phyloP scores from a whole-genome alignment of 192 early-diverging fungal species.

The Entrophospora sp. region DNA sequence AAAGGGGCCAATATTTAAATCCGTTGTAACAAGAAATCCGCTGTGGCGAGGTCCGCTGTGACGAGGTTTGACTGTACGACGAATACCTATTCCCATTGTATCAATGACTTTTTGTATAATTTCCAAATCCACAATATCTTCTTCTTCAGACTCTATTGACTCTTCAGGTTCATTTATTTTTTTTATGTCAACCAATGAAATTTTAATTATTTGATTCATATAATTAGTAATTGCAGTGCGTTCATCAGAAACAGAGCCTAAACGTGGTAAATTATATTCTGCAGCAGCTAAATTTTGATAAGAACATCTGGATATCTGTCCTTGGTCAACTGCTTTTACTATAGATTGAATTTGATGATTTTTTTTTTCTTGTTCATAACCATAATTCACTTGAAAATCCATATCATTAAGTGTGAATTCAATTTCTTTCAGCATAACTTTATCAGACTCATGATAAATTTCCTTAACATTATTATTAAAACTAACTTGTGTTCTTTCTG shows the following conservation, averaged over 20 bases:
- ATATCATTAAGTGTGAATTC: background rate
- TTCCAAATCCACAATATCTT: background rate
- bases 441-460: background rate
- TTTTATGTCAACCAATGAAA: background rate
- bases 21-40: too few relatives aligned
- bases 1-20: too few relatives aligned
- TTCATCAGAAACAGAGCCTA: background rate
- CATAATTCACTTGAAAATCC: background rate
- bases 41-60: too few relatives aligned
- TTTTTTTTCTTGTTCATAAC: background rate
- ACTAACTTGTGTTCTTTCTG: background rate
- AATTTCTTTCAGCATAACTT: background rate
- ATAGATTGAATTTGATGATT: background rate
- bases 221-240: background rate
- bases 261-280: background rate
- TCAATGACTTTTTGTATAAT: background rate
- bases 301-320: background rate
- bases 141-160: background rate
- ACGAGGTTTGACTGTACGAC: too few relatives aligned
- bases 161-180: too few relatives aligned
- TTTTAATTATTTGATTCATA: background rate
- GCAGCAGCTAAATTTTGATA: background rate
- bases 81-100: background rate
- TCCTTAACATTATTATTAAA: background rate
- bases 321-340: background rate